Evolutionary conservation across 768 basidiomycete species (phyloP).

Genomic region (Scleroderma bovista): DNA sequence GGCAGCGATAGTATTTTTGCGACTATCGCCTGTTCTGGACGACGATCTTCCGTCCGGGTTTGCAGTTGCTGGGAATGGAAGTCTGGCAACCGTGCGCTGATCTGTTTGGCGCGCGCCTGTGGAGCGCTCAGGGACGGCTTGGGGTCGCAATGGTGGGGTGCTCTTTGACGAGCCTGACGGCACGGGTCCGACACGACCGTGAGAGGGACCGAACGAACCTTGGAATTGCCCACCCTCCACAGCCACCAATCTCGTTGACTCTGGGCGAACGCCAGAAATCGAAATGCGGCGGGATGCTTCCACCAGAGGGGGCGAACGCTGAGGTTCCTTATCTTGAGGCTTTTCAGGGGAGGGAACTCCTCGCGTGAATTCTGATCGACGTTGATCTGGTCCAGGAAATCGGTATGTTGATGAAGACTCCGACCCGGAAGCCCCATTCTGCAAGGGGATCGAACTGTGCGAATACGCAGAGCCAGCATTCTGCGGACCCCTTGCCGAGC

Average conservation of each 20-base stretch:
- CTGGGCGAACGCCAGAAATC: slow-evolving; percentile 44
- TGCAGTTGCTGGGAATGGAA: slow-evolving; percentile 15
- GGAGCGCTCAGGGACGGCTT: slow-evolving; percentile 15
- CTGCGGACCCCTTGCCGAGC: slow-evolving; percentile 9
- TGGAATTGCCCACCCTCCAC: slow-evolving; percentile 3
- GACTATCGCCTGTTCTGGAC: slow-evolving; percentile 18
- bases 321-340: slow-evolving; percentile 33
- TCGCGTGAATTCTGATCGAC: slow-evolving; percentile 30
- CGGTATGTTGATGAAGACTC: slow-evolving; percentile 38
- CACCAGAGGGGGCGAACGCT: slow-evolving; percentile 41
- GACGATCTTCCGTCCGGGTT: slow-evolving; percentile 8
- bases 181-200: slow-evolving; percentile 13
- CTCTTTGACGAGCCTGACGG: slow-evolving; percentile 14
- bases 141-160: slow-evolving; percentile 16
- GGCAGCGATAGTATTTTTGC: slow-evolving; percentile 11
- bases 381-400: slow-evolving; percentile 39
- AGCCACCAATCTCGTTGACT: slow-evolving; percentile 29
- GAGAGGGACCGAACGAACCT: slow-evolving; percentile 11
- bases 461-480: slow-evolving; percentile 11
- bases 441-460: slow-evolving; percentile 23
- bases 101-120: slow-evolving; percentile 15
- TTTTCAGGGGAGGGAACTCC: slow-evolving; percentile 39
- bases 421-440: slow-evolving; percentile 35
- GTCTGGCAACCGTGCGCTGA: slow-evolving; percentile 13
- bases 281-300: slow-evolving; percentile 46